phyloP scores from a whole-genome alignment of 1,284 basidiomycete species.

The Boletus coffeatus region DNA sequence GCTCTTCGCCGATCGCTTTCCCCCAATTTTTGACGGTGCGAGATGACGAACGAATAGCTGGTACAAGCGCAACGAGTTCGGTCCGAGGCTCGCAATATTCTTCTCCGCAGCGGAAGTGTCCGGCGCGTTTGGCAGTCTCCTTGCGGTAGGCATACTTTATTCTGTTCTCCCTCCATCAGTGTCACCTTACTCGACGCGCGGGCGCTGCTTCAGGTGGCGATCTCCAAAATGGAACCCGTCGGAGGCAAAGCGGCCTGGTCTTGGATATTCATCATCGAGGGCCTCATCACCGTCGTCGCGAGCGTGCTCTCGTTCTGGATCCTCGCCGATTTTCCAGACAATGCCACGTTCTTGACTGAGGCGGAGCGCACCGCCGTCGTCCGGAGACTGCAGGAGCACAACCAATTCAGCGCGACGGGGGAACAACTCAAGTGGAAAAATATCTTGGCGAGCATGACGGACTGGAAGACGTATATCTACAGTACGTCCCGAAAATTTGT shows the following conservation, averaged over 20 bases:
- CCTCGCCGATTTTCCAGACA: constrained; percentile 78
- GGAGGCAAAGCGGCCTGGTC: constrained; percentile 61
- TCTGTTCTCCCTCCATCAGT: background rate
- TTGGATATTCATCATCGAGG: constrained; percentile 73
- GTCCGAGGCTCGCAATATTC: constrained; percentile 60
- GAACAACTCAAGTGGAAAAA: too few species aligned
- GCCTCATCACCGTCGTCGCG: constrained; percentile 60
- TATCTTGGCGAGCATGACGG: too few species aligned
- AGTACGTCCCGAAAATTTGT: too few species aligned
- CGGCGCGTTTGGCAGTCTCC: constrained; percentile 65
- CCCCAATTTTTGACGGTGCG: background rate
- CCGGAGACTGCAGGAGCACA: constrained; percentile 61
- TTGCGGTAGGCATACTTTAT: constrained; percentile 43
- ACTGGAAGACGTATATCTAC: too few species aligned
- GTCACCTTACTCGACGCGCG: background rate
- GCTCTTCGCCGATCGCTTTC: background rate
- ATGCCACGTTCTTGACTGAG: constrained; percentile 69
- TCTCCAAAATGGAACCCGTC: constrained; percentile 62
- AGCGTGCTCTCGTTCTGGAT: constrained; percentile 69
- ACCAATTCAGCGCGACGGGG: constrained; percentile 15
- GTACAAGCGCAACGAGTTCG: constrained; percentile 70
- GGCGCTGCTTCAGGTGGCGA: constrained; percentile 44
- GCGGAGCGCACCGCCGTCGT: constrained; percentile 65
- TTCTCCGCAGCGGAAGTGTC: constrained; percentile 71
- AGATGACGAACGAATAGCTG: constrained; percentile 34